A percentile compares a stretch with the other conserved stretches of the same genome.
These are phyloP conservation scores for Comarum palustre DNA, from an alignment of 306 rosid genomes.

Conservation along the genomic window DNA sequence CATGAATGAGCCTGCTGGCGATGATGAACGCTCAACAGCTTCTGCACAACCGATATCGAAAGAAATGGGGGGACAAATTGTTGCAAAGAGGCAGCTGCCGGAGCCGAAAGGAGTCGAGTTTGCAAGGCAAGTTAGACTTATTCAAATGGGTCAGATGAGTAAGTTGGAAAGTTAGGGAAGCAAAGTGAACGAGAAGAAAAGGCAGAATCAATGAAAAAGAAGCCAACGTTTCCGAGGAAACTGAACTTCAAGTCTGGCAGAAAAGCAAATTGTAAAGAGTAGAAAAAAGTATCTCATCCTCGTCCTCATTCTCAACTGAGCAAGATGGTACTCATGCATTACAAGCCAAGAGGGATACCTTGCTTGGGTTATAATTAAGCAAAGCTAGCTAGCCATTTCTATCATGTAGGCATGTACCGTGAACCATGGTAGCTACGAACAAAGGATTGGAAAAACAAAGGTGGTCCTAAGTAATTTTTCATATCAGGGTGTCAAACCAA, in stretches of 20 bases:
- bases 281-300: constrained; percentile 20
- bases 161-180: constrained; percentile 2
- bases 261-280: constrained; percentile 21
- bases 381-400: neutral
- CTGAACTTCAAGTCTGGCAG: constrained; percentile 29
- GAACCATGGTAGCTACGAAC: neutral
- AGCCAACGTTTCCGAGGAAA: constrained; percentile 38
- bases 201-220: constrained; percentile 17
- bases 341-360: constrained; percentile 41
- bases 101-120: constrained; percentile 54
- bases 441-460: neutral
- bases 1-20: neutral
- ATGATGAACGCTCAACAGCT: neutral
- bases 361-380: constrained; percentile 46
- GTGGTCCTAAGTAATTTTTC: neutral
- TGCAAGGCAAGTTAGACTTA: constrained; percentile 46
- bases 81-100: constrained; percentile 16
- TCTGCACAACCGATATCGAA: neutral
- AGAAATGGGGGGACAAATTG: constrained; percentile 6
- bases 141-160: constrained; percentile 24
- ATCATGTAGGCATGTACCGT: neutral
- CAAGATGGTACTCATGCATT: constrained; percentile 35
- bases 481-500: neutral
- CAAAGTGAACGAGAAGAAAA: constrained; percentile 22
- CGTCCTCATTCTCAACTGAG: constrained; percentile 27